Base-by-base conservation (phyloP, 768 basidiomycete genomes). In the Kondoa malvinella region DNA sequence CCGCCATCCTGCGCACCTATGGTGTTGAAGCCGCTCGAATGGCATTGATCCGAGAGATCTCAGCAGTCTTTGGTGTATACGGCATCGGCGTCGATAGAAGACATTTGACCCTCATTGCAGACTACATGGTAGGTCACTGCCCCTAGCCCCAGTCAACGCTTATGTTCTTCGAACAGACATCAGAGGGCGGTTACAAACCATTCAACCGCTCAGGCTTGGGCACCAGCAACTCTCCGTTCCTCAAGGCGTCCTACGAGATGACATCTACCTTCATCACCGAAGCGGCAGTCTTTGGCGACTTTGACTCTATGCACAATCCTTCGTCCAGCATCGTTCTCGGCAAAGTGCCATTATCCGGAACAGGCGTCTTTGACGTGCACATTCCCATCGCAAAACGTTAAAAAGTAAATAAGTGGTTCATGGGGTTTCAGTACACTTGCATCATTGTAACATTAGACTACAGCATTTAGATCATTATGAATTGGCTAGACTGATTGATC, bases 241-340 rank as follows among this genome's bases (percentile, higher is more conserved):
- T 97, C 66, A 97, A 97, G 77, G 95, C 95, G 0, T 95, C 92
- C 8, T 99, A 89, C 78, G 95, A 97, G 78, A 96, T 92, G 2
- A 97, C 94, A 0, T 88, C 87, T 1, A 81, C 86, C 1, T 95
- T 99, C 81, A 77, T 99, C 72, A 88, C 92, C 2, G 90, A 99
- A 68, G 94, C 95, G 25, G 89, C 92, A 0, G 79, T 99, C 60
- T 85, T 86, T 75, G 95, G 95, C 29, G 95, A 97, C 79, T 96
- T 89, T 78, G 94, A 97, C 76, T 87, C 92, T 74, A 80, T 96
- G 71, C 83, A 84, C 26, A 63, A 57, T 27, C 94, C 94, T 1
- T 92, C 92, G 2, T 87, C 90, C 0, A 89, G 85, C 75, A 87
- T 99, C 76, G 92, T 96, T 33, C 72, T 95, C 68, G 94, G 94